Percentiles rank a stretch among this genome's conserved stretches.
Evolutionary conservation across 176 grass and related monocot genomes (phyloP).

Genomic region (Carex kokanica): DNA sequence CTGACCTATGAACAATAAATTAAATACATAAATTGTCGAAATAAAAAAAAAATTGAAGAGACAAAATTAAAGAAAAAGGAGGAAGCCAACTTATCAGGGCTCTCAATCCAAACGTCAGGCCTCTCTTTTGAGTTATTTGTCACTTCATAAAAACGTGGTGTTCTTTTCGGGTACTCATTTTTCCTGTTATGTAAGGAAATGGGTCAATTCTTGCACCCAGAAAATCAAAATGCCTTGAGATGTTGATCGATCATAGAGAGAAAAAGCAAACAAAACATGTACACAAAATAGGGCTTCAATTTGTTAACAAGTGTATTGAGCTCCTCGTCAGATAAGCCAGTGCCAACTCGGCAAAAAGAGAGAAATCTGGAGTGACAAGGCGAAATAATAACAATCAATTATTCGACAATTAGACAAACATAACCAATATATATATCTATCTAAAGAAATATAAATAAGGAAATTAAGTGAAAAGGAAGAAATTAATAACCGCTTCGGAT

Average conservation of each 20-base stretch:
- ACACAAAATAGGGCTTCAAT: slow-evolving; percentile 94
- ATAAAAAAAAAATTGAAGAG: slow-evolving; percentile 30
- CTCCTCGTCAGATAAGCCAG: slow-evolving; percentile 76
- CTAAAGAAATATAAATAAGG: slow-evolving; percentile 24
- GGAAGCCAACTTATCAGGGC: slow-evolving; percentile 76
- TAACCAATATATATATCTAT: slow-evolving; percentile 6
- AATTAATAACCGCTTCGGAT: slow-evolving; percentile 61
- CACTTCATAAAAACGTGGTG: slow-evolving; percentile 82
- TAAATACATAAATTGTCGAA: slow-evolving; percentile 1
- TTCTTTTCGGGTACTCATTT: slow-evolving; percentile 76
- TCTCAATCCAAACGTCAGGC: slow-evolving; percentile 98
- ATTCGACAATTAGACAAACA: neutral
- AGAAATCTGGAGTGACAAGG: slow-evolving; percentile 62
- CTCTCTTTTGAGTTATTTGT: slow-evolving; percentile 98
- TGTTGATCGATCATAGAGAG: slow-evolving; percentile 11
- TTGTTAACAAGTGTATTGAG: slow-evolving; percentile 64
- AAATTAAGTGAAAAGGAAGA: slow-evolving; percentile 23
- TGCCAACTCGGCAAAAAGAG: slow-evolving; percentile 91
- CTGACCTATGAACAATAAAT: slow-evolving; percentile 59
- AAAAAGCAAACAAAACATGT: slow-evolving; percentile 31
- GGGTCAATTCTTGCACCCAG: neutral
- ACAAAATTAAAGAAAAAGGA: slow-evolving; percentile 28
- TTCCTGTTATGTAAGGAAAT: slow-evolving; percentile 46
- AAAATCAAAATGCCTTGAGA: neutral
- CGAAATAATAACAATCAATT: slow-evolving; percentile 25